phyloP scores from a whole-genome alignment of 73 alveolate genomes.

The Uronychia setigera region DNA sequence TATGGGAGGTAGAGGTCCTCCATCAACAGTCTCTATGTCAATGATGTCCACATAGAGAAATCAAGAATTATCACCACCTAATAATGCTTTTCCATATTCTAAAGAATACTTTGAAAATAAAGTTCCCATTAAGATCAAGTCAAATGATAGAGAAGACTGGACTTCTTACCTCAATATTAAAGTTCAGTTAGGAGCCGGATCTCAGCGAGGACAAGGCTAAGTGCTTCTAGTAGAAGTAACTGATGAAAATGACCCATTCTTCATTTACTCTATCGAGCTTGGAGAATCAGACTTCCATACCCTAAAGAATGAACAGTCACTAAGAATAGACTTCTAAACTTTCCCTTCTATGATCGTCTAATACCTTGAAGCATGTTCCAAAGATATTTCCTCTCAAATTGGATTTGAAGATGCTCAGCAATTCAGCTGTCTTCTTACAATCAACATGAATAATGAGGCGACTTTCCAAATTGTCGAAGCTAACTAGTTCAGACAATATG shows the following conservation, averaged over 20 bases:
- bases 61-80: not conserved
- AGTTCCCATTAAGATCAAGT: conserved; percentile 40
- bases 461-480: conserved; percentile 28
- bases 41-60: not conserved
- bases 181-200: not conserved
- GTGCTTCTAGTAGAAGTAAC: conserved; percentile 49
- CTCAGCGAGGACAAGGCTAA: conserved; percentile 33
- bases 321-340: conserved; percentile 43
- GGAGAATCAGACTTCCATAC: conserved; percentile 64
- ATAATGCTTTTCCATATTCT: not conserved
- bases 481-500: conserved; percentile 33
- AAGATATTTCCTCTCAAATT: not conserved
- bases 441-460: conserved; percentile 24
- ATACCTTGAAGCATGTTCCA: conserved; percentile 25
- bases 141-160: conserved; percentile 51
- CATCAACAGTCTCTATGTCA: not conserved
- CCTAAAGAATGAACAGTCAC: conserved; percentile 45
- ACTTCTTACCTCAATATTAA: conserved; percentile 14
- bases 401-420: not conserved
- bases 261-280: conserved; percentile 57
- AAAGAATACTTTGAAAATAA: conserved; percentile 11
- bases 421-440: conserved; percentile 1
- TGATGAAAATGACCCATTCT: conserved; percentile 68
- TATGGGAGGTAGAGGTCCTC: not conserved
- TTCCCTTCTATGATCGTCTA: conserved; percentile 35